Evolutionary conservation across 2,329 filamentous ascomycete species (phyloP), one percentile per base, ranked within the genome.

Genomic region (Ciborinia camelliae): DNA sequence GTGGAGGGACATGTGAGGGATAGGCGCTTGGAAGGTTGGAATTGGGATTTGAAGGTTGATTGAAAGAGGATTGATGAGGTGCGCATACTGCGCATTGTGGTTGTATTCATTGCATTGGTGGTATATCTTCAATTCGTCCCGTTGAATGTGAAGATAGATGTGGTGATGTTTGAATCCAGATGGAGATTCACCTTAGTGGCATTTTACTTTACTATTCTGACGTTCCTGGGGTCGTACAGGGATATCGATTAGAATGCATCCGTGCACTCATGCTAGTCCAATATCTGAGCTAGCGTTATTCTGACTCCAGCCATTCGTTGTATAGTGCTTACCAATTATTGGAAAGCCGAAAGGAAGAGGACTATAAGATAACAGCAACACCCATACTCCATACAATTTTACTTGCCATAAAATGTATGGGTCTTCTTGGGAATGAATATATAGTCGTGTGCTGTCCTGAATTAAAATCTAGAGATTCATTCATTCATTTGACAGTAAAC

Each of bases 1-100:
- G 81, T 68, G 76, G 55, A 63, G 65, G 57, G 47, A 58, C 63
- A 41, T n/a, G 62, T 47, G 37, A 51, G 75, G 53, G 76, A 55
- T 73, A 52, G 78, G n/a, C n/a, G n/a, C n/a, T n/a, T n/a, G n/a
- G n/a, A 57, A 74, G 55, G 79, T 23, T 23, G 52, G 77, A 53
- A 73, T 48, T 48, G 45, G 45, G 76, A 69, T 75, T 20, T 80
- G 59, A 58, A 35, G 14, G 64, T 30, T 35, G 58, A 57, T 53
- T 62, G 62, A 28, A 68, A 64, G 53, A 70, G 62, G 51, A 66
- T 62, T 32, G 67, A 55, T 50, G 67, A 55, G 64, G 65, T 66
- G 66, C 72, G 73, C 68, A 73, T 66, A 67, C 62, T 57, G 69
- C 71, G 70, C 66, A 68, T 60, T 18, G 68, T 67, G 41, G 62